A percentile compares a stretch with the other conserved stretches of the same genome.
phyloP scores from a whole-genome alignment of 2,329 filamentous ascomycete species.

The Dryadomyces quercivorus region DNA sequence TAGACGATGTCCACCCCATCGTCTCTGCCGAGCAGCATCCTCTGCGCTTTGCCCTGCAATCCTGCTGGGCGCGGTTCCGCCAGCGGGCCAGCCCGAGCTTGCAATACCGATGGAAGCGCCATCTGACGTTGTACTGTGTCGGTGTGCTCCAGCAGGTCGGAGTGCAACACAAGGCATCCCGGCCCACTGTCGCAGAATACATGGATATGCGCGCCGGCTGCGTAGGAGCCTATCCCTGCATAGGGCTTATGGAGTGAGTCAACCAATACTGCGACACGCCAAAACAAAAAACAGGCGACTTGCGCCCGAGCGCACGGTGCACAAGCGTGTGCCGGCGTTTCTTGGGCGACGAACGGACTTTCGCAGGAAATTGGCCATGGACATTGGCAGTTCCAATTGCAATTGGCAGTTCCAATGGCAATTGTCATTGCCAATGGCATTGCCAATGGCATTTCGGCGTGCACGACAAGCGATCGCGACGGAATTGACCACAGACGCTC shows the following conservation, averaged over 20 bases:
- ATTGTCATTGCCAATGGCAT: no score
- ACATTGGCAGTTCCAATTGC: no score
- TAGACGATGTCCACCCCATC: neutral
- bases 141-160: conserved; percentile 2
- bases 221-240: neutral
- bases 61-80: neutral
- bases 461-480: no score
- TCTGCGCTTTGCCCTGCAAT: neutral
- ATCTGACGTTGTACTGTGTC: neutral
- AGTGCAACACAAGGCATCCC: neutral
- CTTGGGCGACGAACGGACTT: no score
- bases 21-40: neutral
- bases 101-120: conserved; percentile 1
- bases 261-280: no score
- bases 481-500: no score
- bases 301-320: no score
- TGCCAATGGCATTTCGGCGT: no score
- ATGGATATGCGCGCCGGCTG: conserved; percentile 1
- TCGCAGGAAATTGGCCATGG: no score
- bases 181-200: neutral
- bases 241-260: conserved; percentile 1
- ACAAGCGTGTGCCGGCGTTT: no score
- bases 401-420: no score
- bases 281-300: no score
- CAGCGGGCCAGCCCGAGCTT: neutral